These are phyloP conservation scores for Avena atlantica DNA, from an alignment of 176 grass and related monocot species.

Conservation along the genomic window DNA sequence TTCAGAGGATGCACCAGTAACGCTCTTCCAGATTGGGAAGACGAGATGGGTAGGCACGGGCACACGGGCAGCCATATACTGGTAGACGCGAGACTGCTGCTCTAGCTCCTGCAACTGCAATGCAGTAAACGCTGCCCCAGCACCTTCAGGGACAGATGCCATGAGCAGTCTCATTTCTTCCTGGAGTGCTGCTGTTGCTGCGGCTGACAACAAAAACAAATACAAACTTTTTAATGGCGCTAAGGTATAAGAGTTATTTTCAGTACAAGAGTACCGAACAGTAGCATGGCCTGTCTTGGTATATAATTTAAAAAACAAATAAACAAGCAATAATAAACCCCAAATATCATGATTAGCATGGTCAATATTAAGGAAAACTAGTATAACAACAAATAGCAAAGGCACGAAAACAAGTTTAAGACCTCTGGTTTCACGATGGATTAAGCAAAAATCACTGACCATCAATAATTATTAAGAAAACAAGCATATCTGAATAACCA, in stretches of 20 bases:
- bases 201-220: slow-evolving; percentile 45
- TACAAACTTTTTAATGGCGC: not conserved
- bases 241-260: slow-evolving; percentile 6
- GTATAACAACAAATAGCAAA: slow-evolving; percentile 28
- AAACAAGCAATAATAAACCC: not conserved
- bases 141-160: slow-evolving; percentile 61
- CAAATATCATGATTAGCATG: slow-evolving; percentile 24
- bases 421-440: slow-evolving; percentile 8
- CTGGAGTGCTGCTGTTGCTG: slow-evolving; percentile 51
- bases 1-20: slow-evolving; percentile 79
- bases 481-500: not conserved
- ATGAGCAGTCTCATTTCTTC: slow-evolving; percentile 61
- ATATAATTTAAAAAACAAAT: slow-evolving; percentile 31
- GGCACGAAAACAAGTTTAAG: not conserved
- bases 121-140: slow-evolving; percentile 68
- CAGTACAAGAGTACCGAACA: slow-evolving; percentile 10
- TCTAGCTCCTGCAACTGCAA: slow-evolving; percentile 96
- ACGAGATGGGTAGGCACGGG: slow-evolving; percentile 94
- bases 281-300: not conserved
- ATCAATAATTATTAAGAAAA: not conserved
- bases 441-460: not conserved
- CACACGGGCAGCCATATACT: slow-evolving; percentile 90
- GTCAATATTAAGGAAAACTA: slow-evolving; percentile 15
- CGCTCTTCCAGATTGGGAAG: slow-evolving; percentile 94
- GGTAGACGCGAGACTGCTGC: slow-evolving; percentile 92